Conservation (phyloP, 2,329 filamentous ascomycete genomes). For the Colletotrichum chlorophyti region DNA sequence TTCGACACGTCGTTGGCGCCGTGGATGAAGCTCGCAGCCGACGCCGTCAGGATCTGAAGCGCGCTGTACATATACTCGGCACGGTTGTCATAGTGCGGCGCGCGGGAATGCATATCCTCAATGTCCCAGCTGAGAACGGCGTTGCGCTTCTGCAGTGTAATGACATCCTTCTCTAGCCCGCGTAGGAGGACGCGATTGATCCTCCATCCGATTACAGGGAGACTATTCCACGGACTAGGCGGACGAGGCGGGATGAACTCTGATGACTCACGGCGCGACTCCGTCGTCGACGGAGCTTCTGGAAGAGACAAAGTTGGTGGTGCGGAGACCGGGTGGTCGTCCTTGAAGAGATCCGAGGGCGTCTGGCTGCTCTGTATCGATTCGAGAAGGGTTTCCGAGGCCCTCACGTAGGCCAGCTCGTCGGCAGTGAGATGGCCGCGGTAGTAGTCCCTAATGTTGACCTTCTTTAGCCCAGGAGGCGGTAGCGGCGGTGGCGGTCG, state of each 20-base stretch:
- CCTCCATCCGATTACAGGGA: constrained; percentile 47
- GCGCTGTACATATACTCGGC: constrained; percentile 58
- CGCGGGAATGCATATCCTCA: constrained; percentile 55
- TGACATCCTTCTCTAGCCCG: constrained; percentile 56
- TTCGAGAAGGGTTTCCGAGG: constrained; percentile 41
- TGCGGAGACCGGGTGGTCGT: constrained; percentile 37
- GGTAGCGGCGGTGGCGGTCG: constrained; percentile 44
- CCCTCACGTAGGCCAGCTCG: constrained; percentile 47
- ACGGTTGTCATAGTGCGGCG: constrained; percentile 59
- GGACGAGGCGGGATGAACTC: constrained; percentile 40
- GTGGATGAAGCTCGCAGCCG: constrained; percentile 62
- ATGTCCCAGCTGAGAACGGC: constrained; percentile 56
- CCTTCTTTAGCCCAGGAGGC: constrained; percentile 47
- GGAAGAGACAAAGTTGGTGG: constrained; percentile 36
- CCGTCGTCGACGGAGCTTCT: constrained; percentile 5
- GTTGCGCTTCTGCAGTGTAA: constrained; percentile 52
- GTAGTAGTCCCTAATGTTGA: constrained; percentile 55
- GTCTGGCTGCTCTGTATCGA: constrained; percentile 38
- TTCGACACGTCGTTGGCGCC: constrained; percentile 64
- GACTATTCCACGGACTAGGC: constrained; percentile 46
- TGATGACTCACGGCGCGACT: constrained; percentile 10
- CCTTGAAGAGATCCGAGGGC: constrained; percentile 34
- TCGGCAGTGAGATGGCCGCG: constrained; percentile 53
- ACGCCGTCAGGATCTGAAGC: constrained; percentile 56
- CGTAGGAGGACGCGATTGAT: constrained; percentile 50